Conservation (phyloP, 2,329 filamentous ascomycete species). For the Dactylonectria macrodidyma region DNA sequence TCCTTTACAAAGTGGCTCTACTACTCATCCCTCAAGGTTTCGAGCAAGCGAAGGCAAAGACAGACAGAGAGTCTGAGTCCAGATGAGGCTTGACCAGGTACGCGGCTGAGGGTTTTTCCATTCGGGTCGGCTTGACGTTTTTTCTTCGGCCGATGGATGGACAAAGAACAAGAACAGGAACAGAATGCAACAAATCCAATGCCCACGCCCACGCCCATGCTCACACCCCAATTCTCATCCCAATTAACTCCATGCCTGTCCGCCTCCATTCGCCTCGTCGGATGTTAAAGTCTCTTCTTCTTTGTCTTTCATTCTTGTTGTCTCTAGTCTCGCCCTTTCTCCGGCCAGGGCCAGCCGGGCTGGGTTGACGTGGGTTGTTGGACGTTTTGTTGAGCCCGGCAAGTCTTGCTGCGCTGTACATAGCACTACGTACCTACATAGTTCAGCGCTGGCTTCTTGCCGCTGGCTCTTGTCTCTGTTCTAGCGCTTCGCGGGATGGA, state of each 20-base stretch:
- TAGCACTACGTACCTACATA: neutral
- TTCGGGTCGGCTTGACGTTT: conserved; percentile 24
- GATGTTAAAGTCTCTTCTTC: conserved; percentile 1
- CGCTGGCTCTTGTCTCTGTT: conserved; percentile 24
- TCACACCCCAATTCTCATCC: neutral
- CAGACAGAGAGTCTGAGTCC: neutral
- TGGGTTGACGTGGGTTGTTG: neutral
- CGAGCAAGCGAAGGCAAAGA: conserved; percentile 6
- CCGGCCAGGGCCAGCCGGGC: neutral
- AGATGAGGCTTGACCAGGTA: conserved; percentile 6
- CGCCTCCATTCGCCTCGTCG: conserved; percentile 1
- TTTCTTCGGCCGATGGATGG: conserved; percentile 14
- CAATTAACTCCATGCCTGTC: neutral
- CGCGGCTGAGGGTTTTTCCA: conserved; percentile 21
- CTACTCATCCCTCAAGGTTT: conserved; percentile 9
- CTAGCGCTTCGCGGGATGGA: conserved; percentile 27
- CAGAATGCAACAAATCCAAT: conserved; percentile 13
- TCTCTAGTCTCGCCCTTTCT: neutral
- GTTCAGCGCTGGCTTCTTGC: neutral
- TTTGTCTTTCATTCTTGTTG: neutral
- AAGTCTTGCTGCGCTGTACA: conserved; percentile 1
- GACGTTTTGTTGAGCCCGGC: conserved; percentile 11
- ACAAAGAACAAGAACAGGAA: conserved; percentile 19
- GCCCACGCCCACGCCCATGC: conserved; percentile 2
- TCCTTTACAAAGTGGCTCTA: conserved; percentile 13